Conservation (phyloP, 306 rosid species). For the Oxytropis ochrocephala region DNA sequence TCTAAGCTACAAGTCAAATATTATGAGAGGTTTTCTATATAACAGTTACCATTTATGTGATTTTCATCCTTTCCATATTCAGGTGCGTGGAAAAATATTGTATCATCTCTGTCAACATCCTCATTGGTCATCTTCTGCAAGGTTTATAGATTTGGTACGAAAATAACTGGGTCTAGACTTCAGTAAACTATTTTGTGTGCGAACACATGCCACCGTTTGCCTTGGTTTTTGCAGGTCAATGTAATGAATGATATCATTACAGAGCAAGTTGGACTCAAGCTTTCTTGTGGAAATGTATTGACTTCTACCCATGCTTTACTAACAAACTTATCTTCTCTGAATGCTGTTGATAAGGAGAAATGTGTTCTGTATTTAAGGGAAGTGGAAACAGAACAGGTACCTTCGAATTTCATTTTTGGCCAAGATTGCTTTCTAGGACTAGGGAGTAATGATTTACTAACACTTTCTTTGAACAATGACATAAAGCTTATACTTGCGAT, state of each 20-base stretch:
- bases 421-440: background rate
- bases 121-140: constrained; percentile 58
- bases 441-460: background rate
- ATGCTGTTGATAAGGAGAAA: constrained; percentile 33
- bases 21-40: background rate
- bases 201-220: background rate
- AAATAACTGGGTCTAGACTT: constrained; percentile 14
- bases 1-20: background rate
- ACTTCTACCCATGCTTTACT: constrained; percentile 46
- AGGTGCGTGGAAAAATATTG: constrained; percentile 68
- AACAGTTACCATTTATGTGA: background rate
- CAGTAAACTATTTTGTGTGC: background rate
- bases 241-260: constrained; percentile 44
- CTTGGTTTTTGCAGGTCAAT: constrained; percentile 49
- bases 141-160: constrained; percentile 59
- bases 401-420: background rate
- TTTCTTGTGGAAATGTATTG: constrained; percentile 45
- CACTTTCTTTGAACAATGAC: background rate
- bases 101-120: constrained; percentile 64
- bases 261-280: constrained; percentile 51
- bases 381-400: constrained; percentile 52
- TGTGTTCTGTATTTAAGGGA: constrained; percentile 31
- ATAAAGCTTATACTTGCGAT: background rate
- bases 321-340: constrained; percentile 43
- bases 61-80: constrained; percentile 18